phyloP scores from a whole-genome alignment of 1,284 basidiomycete species.

The Apiotrichum gracile region DNA sequence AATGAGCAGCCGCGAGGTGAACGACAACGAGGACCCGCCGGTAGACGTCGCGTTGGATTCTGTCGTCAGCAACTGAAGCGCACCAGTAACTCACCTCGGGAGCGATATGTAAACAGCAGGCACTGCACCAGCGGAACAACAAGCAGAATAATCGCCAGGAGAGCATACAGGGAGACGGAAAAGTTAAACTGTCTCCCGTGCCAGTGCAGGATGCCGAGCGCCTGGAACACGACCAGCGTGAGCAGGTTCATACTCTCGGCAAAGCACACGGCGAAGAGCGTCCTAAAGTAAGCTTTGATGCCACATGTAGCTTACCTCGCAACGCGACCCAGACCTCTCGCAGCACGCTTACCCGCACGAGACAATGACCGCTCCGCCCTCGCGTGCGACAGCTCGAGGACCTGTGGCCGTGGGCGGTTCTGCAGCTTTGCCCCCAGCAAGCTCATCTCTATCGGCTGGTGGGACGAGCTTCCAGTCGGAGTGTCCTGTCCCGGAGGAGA shows the following conservation, averaged over 20 bases:
- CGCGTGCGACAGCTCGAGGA: conserved; percentile 29
- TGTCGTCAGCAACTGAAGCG: background rate
- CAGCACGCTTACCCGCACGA: conserved; percentile 28
- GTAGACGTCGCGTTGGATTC: conserved; percentile 11
- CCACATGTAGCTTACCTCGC: conserved; percentile 29
- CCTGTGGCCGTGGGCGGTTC: conserved; percentile 13
- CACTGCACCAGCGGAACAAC: conserved; percentile 45
- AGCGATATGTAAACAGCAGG: conserved; percentile 43
- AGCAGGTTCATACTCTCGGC: conserved; percentile 45
- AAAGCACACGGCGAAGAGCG: conserved; percentile 44
- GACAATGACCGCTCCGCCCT: background rate
- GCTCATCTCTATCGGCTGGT: conserved; percentile 21
- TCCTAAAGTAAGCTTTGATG: conserved; percentile 14
- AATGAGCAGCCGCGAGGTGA: conserved; percentile 34
- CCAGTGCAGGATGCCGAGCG: conserved; percentile 36
- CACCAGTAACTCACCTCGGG: conserved; percentile 25
- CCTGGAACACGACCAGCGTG: conserved; percentile 42
- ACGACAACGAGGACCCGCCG: conserved; percentile 21
- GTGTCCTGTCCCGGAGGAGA: conserved; percentile 3
- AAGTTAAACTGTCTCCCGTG: conserved; percentile 44
- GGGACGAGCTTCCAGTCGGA: background rate
- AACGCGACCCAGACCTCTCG: conserved; percentile 33
- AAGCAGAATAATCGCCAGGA: conserved; percentile 41
- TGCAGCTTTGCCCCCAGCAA: conserved; percentile 27
- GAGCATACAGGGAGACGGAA: conserved; percentile 39